Evolutionary conservation across 768 basidiomycete species (phyloP).

Genomic region (Boletus insuetus): DNA sequence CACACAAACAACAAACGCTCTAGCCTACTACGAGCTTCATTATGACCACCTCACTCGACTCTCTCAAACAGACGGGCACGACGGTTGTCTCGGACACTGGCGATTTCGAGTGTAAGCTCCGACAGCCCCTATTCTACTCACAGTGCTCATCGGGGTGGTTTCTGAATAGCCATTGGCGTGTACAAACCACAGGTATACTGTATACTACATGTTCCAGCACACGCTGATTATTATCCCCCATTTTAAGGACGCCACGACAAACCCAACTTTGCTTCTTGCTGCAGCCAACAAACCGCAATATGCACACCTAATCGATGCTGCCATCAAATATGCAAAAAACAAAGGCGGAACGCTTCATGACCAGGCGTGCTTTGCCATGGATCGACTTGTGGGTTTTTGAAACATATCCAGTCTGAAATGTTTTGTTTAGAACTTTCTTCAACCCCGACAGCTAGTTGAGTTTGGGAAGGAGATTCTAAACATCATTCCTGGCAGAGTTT

Average conservation of each 20-base stretch:
- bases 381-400: slow-evolving; percentile 66
- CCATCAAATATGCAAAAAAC: slow-evolving; percentile 67
- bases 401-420: background rate
- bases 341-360: slow-evolving; percentile 74
- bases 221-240: background rate
- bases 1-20: too few relatives aligned
- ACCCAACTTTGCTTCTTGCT: slow-evolving; percentile 89
- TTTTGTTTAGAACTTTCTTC: background rate
- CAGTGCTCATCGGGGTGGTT: slow-evolving; percentile 14
- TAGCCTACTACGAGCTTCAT: slow-evolving; percentile 10
- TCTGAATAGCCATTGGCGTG: slow-evolving; percentile 69
- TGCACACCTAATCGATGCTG: slow-evolving; percentile 67
- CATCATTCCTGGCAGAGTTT: slow-evolving; percentile 95
- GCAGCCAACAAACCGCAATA: slow-evolving; percentile 89
- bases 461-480: slow-evolving; percentile 91
- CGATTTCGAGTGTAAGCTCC: slow-evolving; percentile 72
- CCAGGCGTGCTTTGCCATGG: slow-evolving; percentile 75
- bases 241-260: slow-evolving; percentile 88
- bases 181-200: slow-evolving; percentile 85
- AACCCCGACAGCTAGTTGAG: slow-evolving; percentile 71
- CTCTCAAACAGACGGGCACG: slow-evolving; percentile 85
- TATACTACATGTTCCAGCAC: slow-evolving; percentile 18
- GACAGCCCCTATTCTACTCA: slow-evolving; percentile 7
- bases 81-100: slow-evolving; percentile 94
- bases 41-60: slow-evolving; percentile 77